Evolutionary conservation across 441 rosid species (phyloP), one percentile per base, ranked within the genome.

Genomic region (Populus hybrid): DNA sequence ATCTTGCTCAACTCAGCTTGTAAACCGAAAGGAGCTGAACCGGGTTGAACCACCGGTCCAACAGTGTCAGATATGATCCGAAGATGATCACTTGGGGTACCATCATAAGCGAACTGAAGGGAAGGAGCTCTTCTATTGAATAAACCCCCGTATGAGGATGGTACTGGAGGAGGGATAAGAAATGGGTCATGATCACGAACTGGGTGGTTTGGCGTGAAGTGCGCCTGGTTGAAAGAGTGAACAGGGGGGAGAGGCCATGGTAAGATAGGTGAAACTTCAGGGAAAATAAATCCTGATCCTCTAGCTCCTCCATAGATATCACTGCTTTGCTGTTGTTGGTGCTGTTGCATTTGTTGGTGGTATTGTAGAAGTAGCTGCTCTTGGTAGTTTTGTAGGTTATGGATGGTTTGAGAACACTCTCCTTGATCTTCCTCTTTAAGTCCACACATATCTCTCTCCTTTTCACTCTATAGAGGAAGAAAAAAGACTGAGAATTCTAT

Each of bases 1-100:
- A 93, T 88, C 81, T 91, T 95, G 11, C 95, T 94, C 70, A 95
- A 46, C 84, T 95, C 95, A 30, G 92, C 88, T 78, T 91, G 98
- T 38, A 91, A 84, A 66, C 97, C 97, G 24, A 93, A 93, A 76
- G 98, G 94, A 69, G 75, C 85, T 28, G 91, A 84, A 8, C 94
- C 92, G 10, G 91, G 83, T 80, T 89, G 93, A 75, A 82, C 89
- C 63, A 88, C 88, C 0, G 89, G 91, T n/a, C 98, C 98, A 19
- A 94, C 84, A 74, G 94, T 85, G 3, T 95, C 99, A 2, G 98
- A 88, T 72, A 95, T 79, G 79, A 93, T 87, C 87, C 94, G 83
- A 38, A 94, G 92, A 78, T 90, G 95, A 80, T 94, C 89, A 69
- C 73, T 69, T 19, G 89, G 72, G 72, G 90, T 53, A 61, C 95